These are phyloP conservation scores for Coccomyxa sp. DNA, from an alignment of 139 green algal genomes.

Conservation along the genomic window DNA sequence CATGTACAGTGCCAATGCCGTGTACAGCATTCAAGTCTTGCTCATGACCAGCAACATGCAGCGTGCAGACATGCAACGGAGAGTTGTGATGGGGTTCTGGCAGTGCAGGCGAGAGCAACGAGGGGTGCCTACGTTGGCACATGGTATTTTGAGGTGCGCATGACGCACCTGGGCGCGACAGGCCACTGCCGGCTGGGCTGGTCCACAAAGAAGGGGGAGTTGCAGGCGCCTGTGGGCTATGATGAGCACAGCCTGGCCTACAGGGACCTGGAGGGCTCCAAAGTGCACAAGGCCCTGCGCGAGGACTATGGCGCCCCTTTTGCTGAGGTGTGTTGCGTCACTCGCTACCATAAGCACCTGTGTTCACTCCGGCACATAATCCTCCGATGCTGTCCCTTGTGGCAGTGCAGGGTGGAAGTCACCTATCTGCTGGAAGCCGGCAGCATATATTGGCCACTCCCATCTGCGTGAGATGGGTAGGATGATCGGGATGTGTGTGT, in stretches of 20 bases:
- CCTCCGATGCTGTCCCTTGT: neutral
- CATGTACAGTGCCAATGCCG: too few species aligned
- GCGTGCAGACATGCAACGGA: too few species aligned
- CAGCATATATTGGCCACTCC: neutral
- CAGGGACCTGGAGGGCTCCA: constrained; percentile 68
- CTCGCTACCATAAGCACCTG: constrained; percentile 16
- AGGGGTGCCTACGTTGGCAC: constrained; percentile 59
- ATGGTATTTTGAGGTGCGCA: constrained; percentile 72
- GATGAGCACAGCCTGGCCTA: constrained; percentile 68
- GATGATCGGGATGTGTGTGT: neutral
- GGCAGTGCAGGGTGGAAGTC: neutral
- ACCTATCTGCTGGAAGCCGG: neutral
- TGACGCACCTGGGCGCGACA: constrained; percentile 57
- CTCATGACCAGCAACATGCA: too few species aligned
- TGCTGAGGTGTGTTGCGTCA: constrained; percentile 9
- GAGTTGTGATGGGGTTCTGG: too few species aligned
- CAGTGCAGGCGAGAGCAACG: constrained; percentile 46
- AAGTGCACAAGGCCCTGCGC: constrained; percentile 47
- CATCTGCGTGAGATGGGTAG: neutral
- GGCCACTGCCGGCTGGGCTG: constrained; percentile 72
- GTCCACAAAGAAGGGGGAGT: constrained; percentile 63
- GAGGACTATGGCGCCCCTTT: constrained; percentile 44
- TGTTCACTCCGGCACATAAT: neutral
- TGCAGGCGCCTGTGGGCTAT: constrained; percentile 42
- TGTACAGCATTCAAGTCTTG: too few species aligned